Base-by-base conservation (phyloP, 345 rosid genomes). In the Schrenkiella parvula region DNA sequence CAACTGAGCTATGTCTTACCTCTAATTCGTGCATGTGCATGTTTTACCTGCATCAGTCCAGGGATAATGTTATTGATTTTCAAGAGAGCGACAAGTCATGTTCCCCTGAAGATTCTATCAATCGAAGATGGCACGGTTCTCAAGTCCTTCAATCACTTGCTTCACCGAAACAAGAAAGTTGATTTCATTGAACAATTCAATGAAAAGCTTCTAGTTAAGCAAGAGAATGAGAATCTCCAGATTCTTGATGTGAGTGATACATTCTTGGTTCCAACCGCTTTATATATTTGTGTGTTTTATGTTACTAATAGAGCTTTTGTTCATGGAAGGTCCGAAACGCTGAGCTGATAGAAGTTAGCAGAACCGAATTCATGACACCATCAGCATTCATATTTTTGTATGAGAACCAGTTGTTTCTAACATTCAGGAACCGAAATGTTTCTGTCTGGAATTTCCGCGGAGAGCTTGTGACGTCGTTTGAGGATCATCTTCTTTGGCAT, bases 151-250 rank as follows among this genome's bases (percentile, higher is more conserved):
- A 74, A 80, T 68, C 99, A 91, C 80, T 80, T 93, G 46, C 92
- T 93, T 76, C 95, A 89, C 76, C 91, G 88, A 29, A 88, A 88
- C 73, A 93, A 87, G 84, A 91, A 91, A 88, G 92, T 93, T 72
- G 97, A 93, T 70, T 91, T 93, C 74, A 91, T 93, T 19, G 97
- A 87, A 75, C 92, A 90, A 21, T 90, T 93, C 78, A 90, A 86
- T 70, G 98, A 91, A 68, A 93, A 93, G 77, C 96, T 93, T 78
- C 90, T 93, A 70, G 92, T 93, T 77, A 93, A 93, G 85, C 95
- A 91, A 80, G 97, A 91, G 60, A 84, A 85, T 47, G 97, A 91
- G 82, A 87, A 91, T 78, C 98, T 93, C 43, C 97, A 93, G 77
- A 93, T 93, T 72, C 91, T 87, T 66, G 97, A 93, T 72, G 97